phyloP scores from a whole-genome alignment of 768 basidiomycete species.

The Dioszegia crocea region DNA sequence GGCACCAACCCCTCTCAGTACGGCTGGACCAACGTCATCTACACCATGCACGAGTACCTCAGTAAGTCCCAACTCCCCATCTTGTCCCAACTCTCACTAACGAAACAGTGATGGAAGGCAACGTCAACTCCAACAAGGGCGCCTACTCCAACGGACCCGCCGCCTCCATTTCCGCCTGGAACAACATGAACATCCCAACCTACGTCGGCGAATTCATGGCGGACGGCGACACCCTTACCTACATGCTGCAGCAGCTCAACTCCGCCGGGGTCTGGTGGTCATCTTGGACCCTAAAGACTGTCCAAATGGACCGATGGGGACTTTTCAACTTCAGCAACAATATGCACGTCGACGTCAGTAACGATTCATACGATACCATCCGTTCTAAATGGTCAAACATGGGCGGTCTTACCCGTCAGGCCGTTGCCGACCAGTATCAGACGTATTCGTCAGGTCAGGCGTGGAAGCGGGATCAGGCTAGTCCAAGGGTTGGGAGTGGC shows the following conservation, averaged over 20 bases:
- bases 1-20: constrained; percentile 31
- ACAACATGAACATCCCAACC: constrained; percentile 26
- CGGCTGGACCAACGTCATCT: constrained; percentile 44
- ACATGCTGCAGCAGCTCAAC: constrained; percentile 35
- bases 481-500: neutral
- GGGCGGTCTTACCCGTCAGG: constrained; percentile 15
- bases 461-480: constrained; percentile 5
- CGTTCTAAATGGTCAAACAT: constrained; percentile 29
- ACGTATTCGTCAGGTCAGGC: neutral
- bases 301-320: constrained; percentile 26
- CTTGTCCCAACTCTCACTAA: neutral
- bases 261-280: constrained; percentile 28
- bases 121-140: constrained; percentile 22
- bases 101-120: constrained; percentile 31
- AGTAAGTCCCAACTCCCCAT: neutral
- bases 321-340: constrained; percentile 25
- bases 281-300: constrained; percentile 35
- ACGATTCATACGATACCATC: constrained; percentile 37
- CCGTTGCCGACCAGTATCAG: constrained; percentile 10
- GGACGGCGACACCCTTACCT: constrained; percentile 27
- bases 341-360: constrained; percentile 26
- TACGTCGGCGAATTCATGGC: constrained; percentile 45
- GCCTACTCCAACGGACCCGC: constrained; percentile 18
- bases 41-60: constrained; percentile 43
- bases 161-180: constrained; percentile 25